Conservation (phyloP, 2,329 filamentous ascomycete genomes). For the Sporothrix variecibatus region DNA sequence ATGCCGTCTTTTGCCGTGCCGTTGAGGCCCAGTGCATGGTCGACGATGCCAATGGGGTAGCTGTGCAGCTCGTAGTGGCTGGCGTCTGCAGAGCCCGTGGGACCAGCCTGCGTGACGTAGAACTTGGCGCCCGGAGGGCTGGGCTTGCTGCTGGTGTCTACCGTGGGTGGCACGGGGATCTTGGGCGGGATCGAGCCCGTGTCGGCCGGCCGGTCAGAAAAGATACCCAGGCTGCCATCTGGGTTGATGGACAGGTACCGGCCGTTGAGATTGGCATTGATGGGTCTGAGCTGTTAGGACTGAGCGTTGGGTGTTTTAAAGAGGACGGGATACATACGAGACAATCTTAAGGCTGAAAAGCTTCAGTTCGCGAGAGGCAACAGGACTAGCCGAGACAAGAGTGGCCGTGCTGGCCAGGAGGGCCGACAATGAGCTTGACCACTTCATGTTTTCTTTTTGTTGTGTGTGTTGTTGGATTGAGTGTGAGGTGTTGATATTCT, state of each 20-base stretch:
- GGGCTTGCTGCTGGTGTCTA: constrained; percentile 18
- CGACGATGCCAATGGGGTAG: constrained; percentile 41
- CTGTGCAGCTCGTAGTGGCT: constrained; percentile 40
- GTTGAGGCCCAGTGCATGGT: constrained; percentile 43
- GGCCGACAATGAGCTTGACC: constrained; percentile 1
- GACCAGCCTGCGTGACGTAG: constrained; percentile 33
- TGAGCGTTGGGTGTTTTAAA: not conserved
- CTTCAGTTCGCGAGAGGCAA: not conserved
- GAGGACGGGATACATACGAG: constrained; percentile 7
- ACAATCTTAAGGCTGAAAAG: constrained; percentile 27
- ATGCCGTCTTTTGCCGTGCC: constrained; percentile 35
- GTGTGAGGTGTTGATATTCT: not conserved
- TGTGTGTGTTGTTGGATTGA: not conserved
- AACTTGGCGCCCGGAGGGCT: constrained; percentile 33
- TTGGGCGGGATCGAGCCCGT: not conserved
- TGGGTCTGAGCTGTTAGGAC: not conserved
- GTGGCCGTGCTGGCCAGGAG: constrained; percentile 39
- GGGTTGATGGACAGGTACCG: constrained; percentile 38
- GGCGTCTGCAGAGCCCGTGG: constrained; percentile 30
- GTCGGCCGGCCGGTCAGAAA: not conserved
- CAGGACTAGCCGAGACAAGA: constrained; percentile 13
- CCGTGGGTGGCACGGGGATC: not conserved
- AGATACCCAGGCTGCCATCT: constrained; percentile 40
- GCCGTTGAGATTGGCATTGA: constrained; percentile 35
- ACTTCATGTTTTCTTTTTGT: constrained; percentile 10